A percentile compares a stretch with the other conserved stretches of the same genome.
phyloP scores from a whole-genome alignment of 1,139 yeast genomes.

The Pichia sp. region DNA sequence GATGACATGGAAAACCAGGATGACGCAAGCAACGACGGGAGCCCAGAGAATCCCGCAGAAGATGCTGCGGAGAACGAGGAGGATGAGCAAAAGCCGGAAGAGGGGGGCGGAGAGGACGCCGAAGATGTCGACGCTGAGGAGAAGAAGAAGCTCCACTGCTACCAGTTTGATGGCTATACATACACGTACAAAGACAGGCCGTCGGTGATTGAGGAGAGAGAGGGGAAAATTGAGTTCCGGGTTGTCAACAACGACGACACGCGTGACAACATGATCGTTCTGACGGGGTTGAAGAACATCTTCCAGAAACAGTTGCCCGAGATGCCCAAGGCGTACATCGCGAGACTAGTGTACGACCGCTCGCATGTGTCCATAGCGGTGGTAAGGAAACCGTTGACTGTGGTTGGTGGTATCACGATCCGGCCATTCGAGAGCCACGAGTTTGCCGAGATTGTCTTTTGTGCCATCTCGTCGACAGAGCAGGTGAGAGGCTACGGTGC shows the following conservation, averaged over 20 bases:
- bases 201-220: constrained; percentile 87
- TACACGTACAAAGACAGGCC: constrained; percentile 90
- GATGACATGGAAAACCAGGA: background rate
- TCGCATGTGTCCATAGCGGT: constrained; percentile 95
- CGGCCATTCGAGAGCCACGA: constrained; percentile 86
- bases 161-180: constrained; percentile 70
- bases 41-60: constrained; percentile 1
- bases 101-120: constrained; percentile 8
- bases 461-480: constrained; percentile 96
- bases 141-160: constrained; percentile 47
- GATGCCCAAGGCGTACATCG: constrained; percentile 97
- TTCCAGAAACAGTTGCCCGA: constrained; percentile 96
- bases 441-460: constrained; percentile 96
- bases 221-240: constrained; percentile 86
- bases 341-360: constrained; percentile 88
- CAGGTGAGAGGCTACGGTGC: constrained; percentile 99
- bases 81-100: background rate
- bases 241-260: constrained; percentile 95
- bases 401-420: constrained; percentile 96
- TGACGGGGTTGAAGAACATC: constrained; percentile 92
- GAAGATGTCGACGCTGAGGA: constrained; percentile 42
- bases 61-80: background rate
- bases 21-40: background rate
- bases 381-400: constrained; percentile 85
- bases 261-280: constrained; percentile 79